Percentiles rank a stretch among this genome's conserved stretches.
Evolutionary conservation across 2,329 filamentous ascomycete genomes (phyloP).

Genomic region (Arthroderma sp.): DNA sequence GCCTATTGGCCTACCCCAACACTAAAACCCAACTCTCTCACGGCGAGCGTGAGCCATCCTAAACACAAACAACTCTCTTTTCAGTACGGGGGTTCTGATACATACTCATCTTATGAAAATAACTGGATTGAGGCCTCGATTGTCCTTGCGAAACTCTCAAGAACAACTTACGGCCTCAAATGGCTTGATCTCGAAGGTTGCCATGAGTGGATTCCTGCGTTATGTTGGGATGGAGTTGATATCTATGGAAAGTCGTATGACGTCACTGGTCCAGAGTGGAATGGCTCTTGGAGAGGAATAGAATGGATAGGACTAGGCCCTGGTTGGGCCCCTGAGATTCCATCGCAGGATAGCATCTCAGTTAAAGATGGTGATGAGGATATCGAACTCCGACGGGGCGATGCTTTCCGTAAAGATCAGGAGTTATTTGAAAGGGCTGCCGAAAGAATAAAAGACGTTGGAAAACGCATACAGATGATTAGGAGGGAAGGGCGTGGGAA

Average conservation of each 20-base stretch:
- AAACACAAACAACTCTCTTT: constrained; percentile 33
- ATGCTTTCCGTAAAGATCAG: constrained; percentile 17
- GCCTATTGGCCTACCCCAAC: constrained; percentile 51
- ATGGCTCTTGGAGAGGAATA: constrained; percentile 35
- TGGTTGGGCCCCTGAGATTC: constrained; percentile 27
- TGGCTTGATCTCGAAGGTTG: constrained; percentile 54
- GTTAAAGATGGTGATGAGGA: neutral
- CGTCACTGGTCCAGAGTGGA: constrained; percentile 34
- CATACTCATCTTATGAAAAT: constrained; percentile 40
- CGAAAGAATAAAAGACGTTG: constrained; percentile 22
- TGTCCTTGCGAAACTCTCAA: constrained; percentile 45
- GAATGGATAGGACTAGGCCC: constrained; percentile 33
- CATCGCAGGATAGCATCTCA: neutral
- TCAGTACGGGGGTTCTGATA: constrained; percentile 40
- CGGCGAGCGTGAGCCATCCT: constrained; percentile 32
- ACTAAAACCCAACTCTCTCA: constrained; percentile 42
- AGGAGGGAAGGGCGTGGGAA: constrained; percentile 27
- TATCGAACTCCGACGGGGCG: neutral
- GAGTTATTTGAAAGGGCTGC: constrained; percentile 22
- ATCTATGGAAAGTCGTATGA: constrained; percentile 19
- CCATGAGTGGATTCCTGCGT: constrained; percentile 41
- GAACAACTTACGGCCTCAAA: constrained; percentile 45
- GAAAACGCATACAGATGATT: constrained; percentile 22
- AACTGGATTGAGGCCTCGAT: constrained; percentile 46
- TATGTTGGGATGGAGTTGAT: constrained; percentile 33